phyloP scores from a whole-genome alignment of 352 stramenopile genomes.

The Phytopythium litorale region DNA sequence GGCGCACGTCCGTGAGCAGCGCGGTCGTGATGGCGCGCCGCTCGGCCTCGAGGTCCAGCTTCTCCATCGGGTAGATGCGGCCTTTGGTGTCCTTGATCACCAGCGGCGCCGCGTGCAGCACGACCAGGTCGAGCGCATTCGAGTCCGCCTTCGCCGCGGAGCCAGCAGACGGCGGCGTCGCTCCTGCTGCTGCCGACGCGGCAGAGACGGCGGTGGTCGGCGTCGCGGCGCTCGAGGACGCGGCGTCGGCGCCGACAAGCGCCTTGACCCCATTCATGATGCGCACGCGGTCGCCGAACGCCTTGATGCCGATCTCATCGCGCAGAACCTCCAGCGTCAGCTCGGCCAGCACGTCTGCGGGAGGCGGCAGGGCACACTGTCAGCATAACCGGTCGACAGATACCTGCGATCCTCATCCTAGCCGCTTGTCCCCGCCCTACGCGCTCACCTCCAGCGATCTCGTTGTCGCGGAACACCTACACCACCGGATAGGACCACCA shows the following conservation, averaged over 20 bases:
- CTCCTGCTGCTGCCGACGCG: background rate
- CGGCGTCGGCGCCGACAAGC: constrained; percentile 16
- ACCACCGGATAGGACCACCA: background rate
- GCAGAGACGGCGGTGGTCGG: background rate
- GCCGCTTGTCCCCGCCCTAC: too few relatives aligned
- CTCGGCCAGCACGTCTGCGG: constrained; percentile 47
- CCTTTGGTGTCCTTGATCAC: constrained; percentile 71
- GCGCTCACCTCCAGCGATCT: constrained; percentile 42
- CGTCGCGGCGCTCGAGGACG: background rate
- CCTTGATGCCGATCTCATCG: constrained; percentile 56
- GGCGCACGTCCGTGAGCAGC: constrained; percentile 60
- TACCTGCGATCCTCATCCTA: too few relatives aligned
- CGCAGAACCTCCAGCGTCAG: constrained; percentile 60
- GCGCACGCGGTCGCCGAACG: constrained; percentile 57
- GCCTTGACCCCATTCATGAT: constrained; percentile 55
- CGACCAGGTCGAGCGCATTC: constrained; percentile 70
- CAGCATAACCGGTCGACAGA: background rate
- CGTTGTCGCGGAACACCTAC: constrained; percentile 47
- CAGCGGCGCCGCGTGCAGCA: constrained; percentile 77
- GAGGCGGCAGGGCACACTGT: background rate
- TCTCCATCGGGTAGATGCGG: constrained; percentile 81
- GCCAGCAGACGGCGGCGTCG: constrained; percentile 2
- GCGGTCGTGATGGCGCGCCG: constrained; percentile 66
- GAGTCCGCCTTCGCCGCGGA: constrained; percentile 13
- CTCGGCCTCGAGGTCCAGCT: constrained; percentile 74